Base-by-base conservation (phyloP, 2,329 filamentous ascomycete species). In the Pseudogymnoascus sp. region DNA sequence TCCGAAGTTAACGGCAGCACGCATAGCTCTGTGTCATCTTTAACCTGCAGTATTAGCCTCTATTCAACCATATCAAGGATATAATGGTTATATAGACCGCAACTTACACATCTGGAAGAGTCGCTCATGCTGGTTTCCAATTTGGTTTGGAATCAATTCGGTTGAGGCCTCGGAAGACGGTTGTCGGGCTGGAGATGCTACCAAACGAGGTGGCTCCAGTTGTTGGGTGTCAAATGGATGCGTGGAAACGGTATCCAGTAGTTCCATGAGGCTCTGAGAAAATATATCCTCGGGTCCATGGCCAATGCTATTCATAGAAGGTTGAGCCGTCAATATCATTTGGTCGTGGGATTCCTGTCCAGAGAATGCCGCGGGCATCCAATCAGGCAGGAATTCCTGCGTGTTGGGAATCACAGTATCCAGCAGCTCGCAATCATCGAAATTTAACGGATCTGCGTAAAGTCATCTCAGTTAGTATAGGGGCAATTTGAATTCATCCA, bases 11-110 rank as follows among this genome's bases (percentile, higher is more conserved):
- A 45, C 0, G 73, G 73, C 15, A 73, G 63, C 9, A 74, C 62
- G 45, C 73, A 74, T 36, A 73, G 72, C 25, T 74, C 73, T 37
- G 70, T 65, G 59, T 75, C 72, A 61, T 74, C 73, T 74, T 58
- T 15, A 33, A 18, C 15, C 12, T 31, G 37, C 18, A 36, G n/a
- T 45, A 42, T 65, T 60, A 62, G 61, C 10, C 9, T 29, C 39
- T 10, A 37, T 27, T 33, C 29, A 8, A 37, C 18, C 4, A 45
- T 27, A n/a, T 9, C 13, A 18, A 40, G 5, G 10, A 12, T 31
- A 48, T 4, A 29, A 40, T 60, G 29, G 13, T 18, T 40, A 15
- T 1, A 2, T 13, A 25, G 13, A 4, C 7, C 5, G 21, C 8
- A 45, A 31, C 58, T 60, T 60, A 60, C 58, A 60, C 58, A 60